Conservation (phyloP, 768 basidiomycete species). For the Tricholoma terreum region DNA sequence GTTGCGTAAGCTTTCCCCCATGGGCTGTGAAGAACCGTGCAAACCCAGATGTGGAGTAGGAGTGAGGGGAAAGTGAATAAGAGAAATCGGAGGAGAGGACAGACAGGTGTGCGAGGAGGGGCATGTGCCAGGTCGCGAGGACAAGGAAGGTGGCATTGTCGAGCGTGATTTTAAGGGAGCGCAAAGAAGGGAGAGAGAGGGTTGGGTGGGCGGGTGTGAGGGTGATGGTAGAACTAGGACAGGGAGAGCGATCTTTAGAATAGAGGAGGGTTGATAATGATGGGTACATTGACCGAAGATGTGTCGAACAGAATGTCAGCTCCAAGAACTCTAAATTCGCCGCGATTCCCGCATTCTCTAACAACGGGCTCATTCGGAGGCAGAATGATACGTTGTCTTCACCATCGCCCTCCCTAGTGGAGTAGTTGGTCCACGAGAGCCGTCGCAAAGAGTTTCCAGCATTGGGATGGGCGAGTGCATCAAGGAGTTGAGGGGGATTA, state of each 20-base stretch:
- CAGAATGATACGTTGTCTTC: constrained; percentile 53
- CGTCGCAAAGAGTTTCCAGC: constrained; percentile 47
- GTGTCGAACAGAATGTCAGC: constrained; percentile 55
- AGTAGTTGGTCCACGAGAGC: constrained; percentile 70
- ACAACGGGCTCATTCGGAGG: constrained; percentile 50
- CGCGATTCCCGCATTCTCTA: constrained; percentile 42
- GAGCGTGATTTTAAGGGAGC: constrained; percentile 65
- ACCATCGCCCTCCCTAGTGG: not conserved
- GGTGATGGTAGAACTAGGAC: constrained; percentile 6
- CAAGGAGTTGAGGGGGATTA: constrained; percentile 55
- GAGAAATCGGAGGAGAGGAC: constrained; percentile 70
- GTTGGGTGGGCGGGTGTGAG: constrained; percentile 12
- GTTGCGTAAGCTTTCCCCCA: constrained; percentile 55
- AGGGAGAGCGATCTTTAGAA: no score
- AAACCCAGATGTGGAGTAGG: constrained; percentile 55
- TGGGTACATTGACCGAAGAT: constrained; percentile 32
- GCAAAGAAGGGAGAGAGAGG: constrained; percentile 58
- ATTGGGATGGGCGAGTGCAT: constrained; percentile 49
- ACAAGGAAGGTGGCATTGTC: constrained; percentile 70
- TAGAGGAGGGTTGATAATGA: no score
- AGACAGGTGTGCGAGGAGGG: constrained; percentile 56
- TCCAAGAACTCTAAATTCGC: constrained; percentile 65
- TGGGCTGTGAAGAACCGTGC: constrained; percentile 63
- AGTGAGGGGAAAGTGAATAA: constrained; percentile 29
- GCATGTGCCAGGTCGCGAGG: constrained; percentile 66